Base-by-base conservation (phyloP, 805 yeast genomes). In the Starmera caribaea region DNA sequence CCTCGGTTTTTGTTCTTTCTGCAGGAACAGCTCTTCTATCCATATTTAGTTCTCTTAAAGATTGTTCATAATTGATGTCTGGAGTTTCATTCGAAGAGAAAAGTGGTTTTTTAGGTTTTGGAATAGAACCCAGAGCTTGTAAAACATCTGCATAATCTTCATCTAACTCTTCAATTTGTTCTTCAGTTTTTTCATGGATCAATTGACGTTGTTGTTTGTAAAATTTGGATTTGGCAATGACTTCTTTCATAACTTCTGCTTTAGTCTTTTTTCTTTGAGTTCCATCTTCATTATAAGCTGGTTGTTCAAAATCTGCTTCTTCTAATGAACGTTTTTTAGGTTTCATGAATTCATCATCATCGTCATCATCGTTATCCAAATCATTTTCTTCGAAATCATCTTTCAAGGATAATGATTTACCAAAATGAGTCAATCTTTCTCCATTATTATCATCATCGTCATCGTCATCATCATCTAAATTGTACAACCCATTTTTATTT, bases 231-330 rank as follows among this genome's bases (percentile, higher is more conserved):
- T 84, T 84, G 30, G 92, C 87, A 42, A 84, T 84, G 36, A 84
- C 74, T 55, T 84, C 94, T 48, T 80, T 74, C 94, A 84, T 84
- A 31, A 84, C 90, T 58, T 84, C 94, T 31, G 83, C 81, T 53
- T 84, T 84, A 15, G 86, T 76, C 61, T 81, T 84, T 60, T 79
- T 81, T 43, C 77, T 71, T n/a, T 64, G 58, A 1, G 79, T 77
- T 36, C 52, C 61, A 2, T 50, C 58, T 5, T 45, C 56, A 9
- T 50, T 59, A 5, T 44, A 63, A 16, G 50, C 62, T 16, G 63
- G 71, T 9, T 58, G 68, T 35, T 65, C 70, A 16, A 55, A 63
- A 10, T 56, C 60, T 12, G 50, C 64, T 27, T 44, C 52, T 31
- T 64, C 62, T 17, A 45, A 35, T 10, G 50, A 41, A 47, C 62